Conservation (phyloP, 352 stramenopile genomes). For the Globisporangium nunn region DNA sequence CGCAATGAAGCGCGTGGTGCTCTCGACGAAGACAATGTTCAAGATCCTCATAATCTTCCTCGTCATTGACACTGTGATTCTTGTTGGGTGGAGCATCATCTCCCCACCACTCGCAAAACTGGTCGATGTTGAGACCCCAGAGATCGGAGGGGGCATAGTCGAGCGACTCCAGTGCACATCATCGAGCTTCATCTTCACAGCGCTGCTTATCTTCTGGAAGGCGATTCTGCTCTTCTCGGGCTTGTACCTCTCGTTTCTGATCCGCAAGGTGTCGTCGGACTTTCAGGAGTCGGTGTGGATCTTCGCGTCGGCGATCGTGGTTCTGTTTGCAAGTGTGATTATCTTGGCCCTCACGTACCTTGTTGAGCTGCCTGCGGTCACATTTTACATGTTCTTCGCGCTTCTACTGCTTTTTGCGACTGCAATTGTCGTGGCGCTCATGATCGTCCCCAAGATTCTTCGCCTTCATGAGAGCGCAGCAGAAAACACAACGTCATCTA, state of each 20-base stretch:
- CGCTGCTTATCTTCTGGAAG: conserved; percentile 37
- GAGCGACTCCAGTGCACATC: neutral
- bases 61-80: conserved; percentile 2
- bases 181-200: conserved; percentile 22
- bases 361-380: conserved; percentile 10
- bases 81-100: neutral
- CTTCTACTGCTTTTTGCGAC: too few relatives aligned
- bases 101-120: conserved; percentile 4
- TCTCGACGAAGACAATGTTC: conserved; percentile 34
- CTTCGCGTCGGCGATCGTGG: conserved; percentile 17
- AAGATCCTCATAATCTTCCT: conserved; percentile 30
- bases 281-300: conserved; percentile 40
- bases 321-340: conserved; percentile 18
- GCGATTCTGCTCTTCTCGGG: conserved; percentile 16
- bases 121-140: too few relatives aligned
- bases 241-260: conserved; percentile 18
- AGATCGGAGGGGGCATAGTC: neutral
- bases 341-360: conserved; percentile 20
- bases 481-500: neutral
- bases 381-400: conserved; percentile 15
- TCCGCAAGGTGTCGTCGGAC: conserved; percentile 28
- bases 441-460: too few relatives aligned
- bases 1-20: conserved; percentile 33
- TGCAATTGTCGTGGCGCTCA: too few relatives aligned
- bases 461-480: too few relatives aligned